These are phyloP conservation scores for Pholiota conissans DNA, from an alignment of 768 basidiomycete species.

Conservation along the genomic window DNA sequence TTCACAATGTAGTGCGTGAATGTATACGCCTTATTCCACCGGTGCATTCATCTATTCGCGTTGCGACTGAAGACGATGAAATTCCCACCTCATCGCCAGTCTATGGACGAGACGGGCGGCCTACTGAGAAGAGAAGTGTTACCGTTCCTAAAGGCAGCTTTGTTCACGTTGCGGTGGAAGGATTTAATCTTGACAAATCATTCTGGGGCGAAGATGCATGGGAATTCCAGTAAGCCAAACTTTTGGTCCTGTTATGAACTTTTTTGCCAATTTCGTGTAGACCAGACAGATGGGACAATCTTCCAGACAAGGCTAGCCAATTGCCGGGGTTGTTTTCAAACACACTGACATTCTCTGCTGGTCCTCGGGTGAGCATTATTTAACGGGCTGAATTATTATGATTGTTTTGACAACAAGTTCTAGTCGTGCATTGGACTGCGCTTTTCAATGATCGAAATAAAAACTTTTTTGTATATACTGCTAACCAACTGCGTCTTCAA, in stretches of 20 bases:
- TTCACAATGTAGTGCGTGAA: conserved; percentile 79
- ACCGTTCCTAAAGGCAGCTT: conserved; percentile 66
- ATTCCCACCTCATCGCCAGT: conserved; percentile 72
- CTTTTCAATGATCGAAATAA: conserved; percentile 84
- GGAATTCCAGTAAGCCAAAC: conserved; percentile 68
- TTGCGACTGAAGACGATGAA: conserved; percentile 75
- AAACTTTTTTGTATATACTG: conserved; percentile 71
- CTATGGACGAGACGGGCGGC: conserved; percentile 45
- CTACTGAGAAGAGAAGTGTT: conserved; percentile 41
- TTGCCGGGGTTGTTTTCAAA: conserved; percentile 74
- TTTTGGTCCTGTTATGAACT: not conserved
- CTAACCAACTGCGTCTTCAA: conserved; percentile 65
- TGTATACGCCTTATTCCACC: conserved; percentile 78
- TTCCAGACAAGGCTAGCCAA: conserved; percentile 67
- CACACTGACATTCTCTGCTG: conserved; percentile 75
- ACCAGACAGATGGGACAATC: conserved; percentile 79
- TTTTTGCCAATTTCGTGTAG: conserved; percentile 32
- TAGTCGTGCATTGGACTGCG: conserved; percentile 84
- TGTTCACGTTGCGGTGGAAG: conserved; percentile 79
- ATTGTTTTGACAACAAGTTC: conserved; percentile 1
- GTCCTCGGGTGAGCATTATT: conserved; percentile 62
- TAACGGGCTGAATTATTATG: not conserved
- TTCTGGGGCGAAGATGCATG: conserved; percentile 84
- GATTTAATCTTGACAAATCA: conserved; percentile 73
- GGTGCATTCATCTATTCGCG: conserved; percentile 77